Evolutionary conservation across 306 rosid genomes (phyloP).

Genomic region (Quercus wislizeni): DNA sequence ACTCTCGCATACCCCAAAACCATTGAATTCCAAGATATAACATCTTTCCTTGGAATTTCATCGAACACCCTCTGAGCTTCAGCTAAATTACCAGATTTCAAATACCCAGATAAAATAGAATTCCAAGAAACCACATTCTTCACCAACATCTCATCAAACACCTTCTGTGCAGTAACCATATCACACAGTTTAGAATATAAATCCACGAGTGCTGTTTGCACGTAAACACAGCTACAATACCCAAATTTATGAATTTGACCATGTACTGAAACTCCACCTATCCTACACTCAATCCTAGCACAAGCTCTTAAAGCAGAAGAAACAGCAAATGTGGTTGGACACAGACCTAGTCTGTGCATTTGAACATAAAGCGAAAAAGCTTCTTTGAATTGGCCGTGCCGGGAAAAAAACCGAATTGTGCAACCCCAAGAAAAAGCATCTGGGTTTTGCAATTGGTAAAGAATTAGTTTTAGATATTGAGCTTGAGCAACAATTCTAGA

Average conservation of each 20-base stretch:
- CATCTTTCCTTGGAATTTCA: conserved; percentile 59
- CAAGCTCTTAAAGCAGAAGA: conserved; percentile 77
- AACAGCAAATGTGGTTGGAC: conserved; percentile 52
- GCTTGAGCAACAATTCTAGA: conserved; percentile 37
- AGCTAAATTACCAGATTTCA: conserved; percentile 48
- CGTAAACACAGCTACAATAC: conserved; percentile 54
- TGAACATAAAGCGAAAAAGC: conserved; percentile 58
- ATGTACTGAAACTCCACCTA: conserved; percentile 52
- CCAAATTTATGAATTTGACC: conserved; percentile 62
- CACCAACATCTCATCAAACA: conserved; percentile 60
- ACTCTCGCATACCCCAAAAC: conserved; percentile 53
- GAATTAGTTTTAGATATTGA: conserved; percentile 39
- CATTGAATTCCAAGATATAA: conserved; percentile 76
- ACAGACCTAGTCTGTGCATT: conserved; percentile 56
- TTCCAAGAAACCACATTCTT: conserved; percentile 83
- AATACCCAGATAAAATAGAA: conserved; percentile 59
- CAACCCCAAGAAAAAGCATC: conserved; percentile 69
- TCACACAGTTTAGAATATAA: conserved; percentile 58
- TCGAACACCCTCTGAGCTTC: conserved; percentile 48
- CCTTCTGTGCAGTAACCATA: conserved; percentile 38
- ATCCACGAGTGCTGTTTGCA: conserved; percentile 64
- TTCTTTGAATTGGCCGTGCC: conserved; percentile 50
- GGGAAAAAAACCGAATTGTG: conserved; percentile 65
- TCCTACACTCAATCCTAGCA: conserved; percentile 34
- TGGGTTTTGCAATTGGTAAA: conserved; percentile 45